A percentile compares a stretch with the other conserved stretches of the same genome.
phyloP scores from a whole-genome alignment of 2,329 filamentous ascomycete genomes.

The Didymella keratinophila region DNA sequence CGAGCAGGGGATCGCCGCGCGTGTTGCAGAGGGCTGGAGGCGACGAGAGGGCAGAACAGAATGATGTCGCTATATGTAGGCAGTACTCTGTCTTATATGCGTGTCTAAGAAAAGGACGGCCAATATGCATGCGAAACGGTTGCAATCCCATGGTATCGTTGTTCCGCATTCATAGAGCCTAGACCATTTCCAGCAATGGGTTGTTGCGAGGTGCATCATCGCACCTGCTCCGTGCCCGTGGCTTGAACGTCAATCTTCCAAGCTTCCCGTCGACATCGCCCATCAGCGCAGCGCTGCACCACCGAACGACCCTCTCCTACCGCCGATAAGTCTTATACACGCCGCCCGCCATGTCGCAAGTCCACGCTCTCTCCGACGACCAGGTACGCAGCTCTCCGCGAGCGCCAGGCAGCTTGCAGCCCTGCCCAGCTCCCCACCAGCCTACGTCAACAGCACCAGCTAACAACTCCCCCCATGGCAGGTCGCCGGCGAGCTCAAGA shows the following conservation, averaged over 20 bases:
- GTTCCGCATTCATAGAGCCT: conserved; percentile 17
- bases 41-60: neutral
- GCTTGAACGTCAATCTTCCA: conserved; percentile 37
- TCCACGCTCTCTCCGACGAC: conserved; percentile 95
- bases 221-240: conserved; percentile 34
- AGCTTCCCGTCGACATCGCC: conserved; percentile 33
- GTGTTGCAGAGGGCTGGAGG: conserved; percentile 22
- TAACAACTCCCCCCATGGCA: conserved; percentile 54
- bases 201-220: conserved; percentile 19
- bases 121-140: conserved; percentile 13
- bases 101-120: conserved; percentile 6
- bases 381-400: conserved; percentile 68
- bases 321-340: conserved; percentile 16
- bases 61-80: neutral
- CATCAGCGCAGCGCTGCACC: conserved; percentile 25
- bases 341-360: conserved; percentile 80
- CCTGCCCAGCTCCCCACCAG: conserved; percentile 29
- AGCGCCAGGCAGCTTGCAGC: conserved; percentile 8
- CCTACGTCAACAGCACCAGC: conserved; percentile 41
- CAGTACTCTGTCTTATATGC: conserved; percentile 1
- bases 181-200: conserved; percentile 16
- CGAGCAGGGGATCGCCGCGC: conserved; percentile 37
- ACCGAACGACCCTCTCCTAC: conserved; percentile 15
- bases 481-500: conserved; percentile 98
- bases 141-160: conserved; percentile 15